A percentile compares a stretch with the other conserved stretches of the same genome.
Conservation (phyloP, 202 grass and related monocot genomes). For the Zizania palustris region DNA sequence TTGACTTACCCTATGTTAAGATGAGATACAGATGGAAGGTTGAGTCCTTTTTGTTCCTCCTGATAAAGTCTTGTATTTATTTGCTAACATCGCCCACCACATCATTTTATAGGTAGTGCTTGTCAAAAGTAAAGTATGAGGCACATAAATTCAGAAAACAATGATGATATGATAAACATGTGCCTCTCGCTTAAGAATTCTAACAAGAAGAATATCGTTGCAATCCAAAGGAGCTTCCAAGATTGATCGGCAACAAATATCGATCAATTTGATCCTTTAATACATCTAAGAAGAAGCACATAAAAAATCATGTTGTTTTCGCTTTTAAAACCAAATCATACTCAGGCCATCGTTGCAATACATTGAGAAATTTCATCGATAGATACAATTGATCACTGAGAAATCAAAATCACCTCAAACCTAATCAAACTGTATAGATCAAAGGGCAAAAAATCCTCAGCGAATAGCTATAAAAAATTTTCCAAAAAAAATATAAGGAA, state of each 20-base stretch:
- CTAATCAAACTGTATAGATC: not conserved
- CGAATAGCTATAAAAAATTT: too few species aligned
- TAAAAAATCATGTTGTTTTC: not conserved
- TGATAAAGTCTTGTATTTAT: conserved; percentile 27
- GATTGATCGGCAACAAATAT: too few species aligned
- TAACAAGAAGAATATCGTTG: too few species aligned
- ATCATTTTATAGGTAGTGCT: too few species aligned
- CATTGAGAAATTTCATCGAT: not conserved
- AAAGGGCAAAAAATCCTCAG: not conserved
- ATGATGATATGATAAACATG: too few species aligned
- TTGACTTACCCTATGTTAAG: conserved; percentile 65
- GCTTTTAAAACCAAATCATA: not conserved
- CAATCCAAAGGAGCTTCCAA: too few species aligned
- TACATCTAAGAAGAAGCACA: too few species aligned
- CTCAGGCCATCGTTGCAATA: not conserved
- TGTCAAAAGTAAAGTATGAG: too few species aligned
- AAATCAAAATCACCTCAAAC: not conserved
- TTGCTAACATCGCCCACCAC: too few species aligned
- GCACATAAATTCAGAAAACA: too few species aligned
- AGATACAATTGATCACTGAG: not conserved
- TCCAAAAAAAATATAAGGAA: conserved; percentile 32
- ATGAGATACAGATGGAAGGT: conserved; percentile 77
- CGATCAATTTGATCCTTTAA: too few species aligned
- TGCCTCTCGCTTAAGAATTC: too few species aligned
- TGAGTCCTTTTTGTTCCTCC: conserved; percentile 72